A percentile compares a stretch with the other conserved stretches of the same genome.
phyloP scores from a whole-genome alignment of 1,284 basidiomycete species.

The Cryptococcus deneoformans region DNA sequence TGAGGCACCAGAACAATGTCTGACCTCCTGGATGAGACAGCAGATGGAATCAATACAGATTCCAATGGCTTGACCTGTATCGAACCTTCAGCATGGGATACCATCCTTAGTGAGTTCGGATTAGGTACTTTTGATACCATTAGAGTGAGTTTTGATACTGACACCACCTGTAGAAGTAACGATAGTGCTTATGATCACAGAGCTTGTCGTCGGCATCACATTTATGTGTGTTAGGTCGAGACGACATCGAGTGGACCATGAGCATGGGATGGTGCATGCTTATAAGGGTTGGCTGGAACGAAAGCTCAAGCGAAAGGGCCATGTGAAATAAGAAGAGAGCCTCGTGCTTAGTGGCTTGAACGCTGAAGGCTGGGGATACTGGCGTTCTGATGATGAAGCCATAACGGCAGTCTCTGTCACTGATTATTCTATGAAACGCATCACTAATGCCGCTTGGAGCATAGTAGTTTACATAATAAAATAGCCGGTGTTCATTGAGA shows the following conservation, averaged over 20 bases:
- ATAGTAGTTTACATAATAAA: too few relatives aligned
- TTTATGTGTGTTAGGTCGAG: conserved; percentile 3
- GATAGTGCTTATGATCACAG: neutral
- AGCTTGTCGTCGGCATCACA: neutral
- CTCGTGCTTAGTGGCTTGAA: too few relatives aligned
- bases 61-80: conserved; percentile 6
- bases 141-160: neutral
- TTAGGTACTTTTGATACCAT: neutral
- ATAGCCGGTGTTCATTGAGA: too few relatives aligned
- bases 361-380: too few relatives aligned
- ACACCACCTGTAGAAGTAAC: neutral
- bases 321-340: neutral
- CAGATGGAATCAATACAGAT: neutral
- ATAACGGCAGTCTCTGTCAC: too few relatives aligned
- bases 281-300: conserved; percentile 3
- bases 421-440: too few relatives aligned
- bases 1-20: neutral
- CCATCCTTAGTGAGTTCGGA: conserved; percentile 5
- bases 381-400: too few relatives aligned
- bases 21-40: neutral
- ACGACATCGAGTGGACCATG: conserved; percentile 6
- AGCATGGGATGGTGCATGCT: conserved; percentile 5
- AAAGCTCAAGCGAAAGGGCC: neutral
- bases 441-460: too few relatives aligned
- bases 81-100: conserved; percentile 5